Evolutionary conservation across 306 rosid genomes (phyloP).

Genomic region (Oemleria cerasiformis): DNA sequence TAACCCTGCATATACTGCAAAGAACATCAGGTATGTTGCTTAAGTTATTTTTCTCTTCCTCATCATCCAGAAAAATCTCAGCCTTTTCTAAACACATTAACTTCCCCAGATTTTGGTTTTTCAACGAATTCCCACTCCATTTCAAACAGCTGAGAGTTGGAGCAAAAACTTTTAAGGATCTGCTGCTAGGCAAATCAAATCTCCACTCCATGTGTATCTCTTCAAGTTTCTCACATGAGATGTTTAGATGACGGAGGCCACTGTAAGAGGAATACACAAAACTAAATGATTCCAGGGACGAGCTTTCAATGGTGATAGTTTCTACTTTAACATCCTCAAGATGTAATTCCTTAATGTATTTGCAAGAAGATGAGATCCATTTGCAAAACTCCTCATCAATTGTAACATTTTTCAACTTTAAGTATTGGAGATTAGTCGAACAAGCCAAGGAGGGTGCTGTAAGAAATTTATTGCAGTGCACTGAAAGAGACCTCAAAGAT

Average conservation of each 20-base stretch:
- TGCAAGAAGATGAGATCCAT: conserved; percentile 12
- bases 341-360: conserved; percentile 8
- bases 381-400: conserved; percentile 4
- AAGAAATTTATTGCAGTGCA: background rate
- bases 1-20: conserved; percentile 8
- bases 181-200: conserved; percentile 4
- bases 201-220: background rate
- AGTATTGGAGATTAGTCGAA: conserved; percentile 9
- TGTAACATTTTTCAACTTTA: conserved; percentile 4
- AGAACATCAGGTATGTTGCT: conserved; percentile 8
- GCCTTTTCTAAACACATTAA: conserved; percentile 5
- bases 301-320: conserved; percentile 6
- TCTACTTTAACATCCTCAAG: background rate
- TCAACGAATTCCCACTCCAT: conserved; percentile 9
- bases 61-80: background rate
- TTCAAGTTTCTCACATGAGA: conserved; percentile 8
- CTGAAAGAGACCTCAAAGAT: conserved; percentile 5
- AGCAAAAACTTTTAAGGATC: background rate
- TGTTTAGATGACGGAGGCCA: background rate
- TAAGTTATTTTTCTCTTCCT: background rate
- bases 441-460: background rate
- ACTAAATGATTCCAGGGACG: conserved; percentile 12
- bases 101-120: conserved; percentile 5
- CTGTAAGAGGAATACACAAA: background rate
- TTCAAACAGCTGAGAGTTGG: conserved; percentile 8